Conservation (phyloP, 495 filamentous ascomycete species). For the Collariella sp. region DNA sequence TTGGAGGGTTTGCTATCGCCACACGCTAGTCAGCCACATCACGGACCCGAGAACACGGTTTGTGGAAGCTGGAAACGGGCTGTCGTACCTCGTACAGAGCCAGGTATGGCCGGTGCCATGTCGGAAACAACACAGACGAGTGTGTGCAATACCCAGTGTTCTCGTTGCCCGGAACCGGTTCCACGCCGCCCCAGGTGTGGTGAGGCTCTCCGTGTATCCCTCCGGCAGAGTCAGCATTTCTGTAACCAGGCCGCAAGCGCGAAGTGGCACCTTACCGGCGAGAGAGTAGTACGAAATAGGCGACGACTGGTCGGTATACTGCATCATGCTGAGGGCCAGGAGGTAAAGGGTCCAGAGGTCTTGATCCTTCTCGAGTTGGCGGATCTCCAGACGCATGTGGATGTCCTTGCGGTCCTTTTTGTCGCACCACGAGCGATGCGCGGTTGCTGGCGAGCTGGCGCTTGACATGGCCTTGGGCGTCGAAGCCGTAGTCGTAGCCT, state of each 20-base stretch:
- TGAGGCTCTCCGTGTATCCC: constrained; percentile 60
- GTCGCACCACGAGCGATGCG: constrained; percentile 13
- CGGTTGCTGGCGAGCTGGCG: constrained; percentile 15
- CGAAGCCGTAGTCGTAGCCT: constrained; percentile 37
- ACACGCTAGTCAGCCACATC: constrained; percentile 8
- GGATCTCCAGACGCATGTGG: constrained; percentile 40
- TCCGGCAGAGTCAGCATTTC: constrained; percentile 17
- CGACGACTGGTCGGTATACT: constrained; percentile 44
- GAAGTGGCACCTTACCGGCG: constrained; percentile 21
- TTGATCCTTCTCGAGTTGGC: constrained; percentile 46
- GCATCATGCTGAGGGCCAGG: constrained; percentile 46
- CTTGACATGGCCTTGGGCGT: constrained; percentile 19
- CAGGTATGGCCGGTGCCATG: constrained; percentile 68
- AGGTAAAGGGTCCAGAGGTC: constrained; percentile 54
- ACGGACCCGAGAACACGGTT: neutral
- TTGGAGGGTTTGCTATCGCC: constrained; percentile 48
- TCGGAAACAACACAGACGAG: constrained; percentile 54
- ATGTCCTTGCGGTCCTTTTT: constrained; percentile 13
- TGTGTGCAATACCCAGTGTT: constrained; percentile 57
- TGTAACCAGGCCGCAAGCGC: neutral
- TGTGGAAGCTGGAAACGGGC: neutral
- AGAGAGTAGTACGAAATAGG: constrained; percentile 55
- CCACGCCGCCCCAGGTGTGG: constrained; percentile 49
- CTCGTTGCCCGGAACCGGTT: constrained; percentile 36
- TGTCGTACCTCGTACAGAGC: constrained; percentile 53